Evolutionary conservation across 768 basidiomycete species (phyloP).

Genomic region (Pleurotus giganteus): DNA sequence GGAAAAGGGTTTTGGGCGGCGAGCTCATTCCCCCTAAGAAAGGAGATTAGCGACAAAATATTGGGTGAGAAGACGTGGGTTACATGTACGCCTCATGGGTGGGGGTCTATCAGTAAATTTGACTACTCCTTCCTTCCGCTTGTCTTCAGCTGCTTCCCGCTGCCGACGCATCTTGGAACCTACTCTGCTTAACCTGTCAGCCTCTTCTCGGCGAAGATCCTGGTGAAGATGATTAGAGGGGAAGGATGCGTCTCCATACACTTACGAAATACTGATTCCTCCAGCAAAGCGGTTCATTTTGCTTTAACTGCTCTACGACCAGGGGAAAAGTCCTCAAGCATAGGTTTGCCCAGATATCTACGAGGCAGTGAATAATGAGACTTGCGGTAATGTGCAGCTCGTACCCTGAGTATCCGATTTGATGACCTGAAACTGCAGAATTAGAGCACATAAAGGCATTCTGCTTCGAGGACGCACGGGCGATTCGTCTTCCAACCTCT

Average conservation of each 20-base stretch:
- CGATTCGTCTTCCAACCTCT: constrained; percentile 64
- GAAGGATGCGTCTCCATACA: constrained; percentile 8
- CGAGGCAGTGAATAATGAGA: background rate
- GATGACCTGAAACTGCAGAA: constrained; percentile 40
- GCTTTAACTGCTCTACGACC: constrained; percentile 45
- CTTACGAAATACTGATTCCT: constrained; percentile 67
- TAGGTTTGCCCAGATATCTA: constrained; percentile 63
- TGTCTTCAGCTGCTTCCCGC: constrained; percentile 68
- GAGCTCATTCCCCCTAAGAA: constrained; percentile 33
- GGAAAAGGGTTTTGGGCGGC: constrained; percentile 68
- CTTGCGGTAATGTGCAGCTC: constrained; percentile 12
- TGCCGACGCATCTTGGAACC: constrained; percentile 61
- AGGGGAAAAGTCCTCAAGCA: constrained; percentile 62
- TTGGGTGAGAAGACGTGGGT: constrained; percentile 15
- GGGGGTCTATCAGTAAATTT: constrained; percentile 72
- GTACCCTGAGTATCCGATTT: constrained; percentile 54
- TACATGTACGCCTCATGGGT: constrained; percentile 64
- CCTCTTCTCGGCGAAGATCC: constrained; percentile 58
- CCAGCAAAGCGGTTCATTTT: constrained; percentile 57
- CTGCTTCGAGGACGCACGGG: constrained; percentile 46
- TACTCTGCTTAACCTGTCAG: constrained; percentile 61
- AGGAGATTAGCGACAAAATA: constrained; percentile 11
- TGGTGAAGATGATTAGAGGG: constrained; percentile 25
- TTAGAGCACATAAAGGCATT: background rate
- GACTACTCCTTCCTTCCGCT: constrained; percentile 74